Conservation (phyloP, 192 early-diverging fungal species). For the Radiomyces spectabilis region DNA sequence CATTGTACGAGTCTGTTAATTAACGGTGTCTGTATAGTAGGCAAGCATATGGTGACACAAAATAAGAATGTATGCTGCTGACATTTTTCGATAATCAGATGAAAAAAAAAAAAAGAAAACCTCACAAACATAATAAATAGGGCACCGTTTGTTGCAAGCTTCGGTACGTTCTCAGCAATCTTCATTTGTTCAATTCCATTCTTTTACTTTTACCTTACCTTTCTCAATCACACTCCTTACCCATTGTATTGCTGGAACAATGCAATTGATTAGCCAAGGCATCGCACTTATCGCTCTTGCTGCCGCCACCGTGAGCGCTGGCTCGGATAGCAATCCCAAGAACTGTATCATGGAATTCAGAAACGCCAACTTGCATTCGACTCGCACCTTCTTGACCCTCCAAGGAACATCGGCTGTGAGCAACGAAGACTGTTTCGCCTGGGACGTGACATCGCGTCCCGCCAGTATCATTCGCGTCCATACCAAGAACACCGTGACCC, state of each 20-base stretch:
- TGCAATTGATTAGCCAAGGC: slow-evolving; percentile 4
- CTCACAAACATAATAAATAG: background rate
- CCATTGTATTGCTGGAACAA: slow-evolving; percentile 7
- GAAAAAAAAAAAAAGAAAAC: slow-evolving; percentile 7
- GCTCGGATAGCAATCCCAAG: background rate
- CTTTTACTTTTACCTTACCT: background rate
- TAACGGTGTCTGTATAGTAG: too few relatives aligned
- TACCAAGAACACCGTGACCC: background rate
- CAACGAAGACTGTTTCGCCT: background rate
- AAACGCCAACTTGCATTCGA: background rate
- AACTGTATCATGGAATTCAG: background rate
- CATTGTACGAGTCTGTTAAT: too few relatives aligned
- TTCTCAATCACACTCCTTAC: background rate
- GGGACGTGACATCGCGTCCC: background rate
- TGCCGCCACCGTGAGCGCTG: background rate
- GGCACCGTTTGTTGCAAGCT: too few relatives aligned
- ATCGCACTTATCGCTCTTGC: background rate
- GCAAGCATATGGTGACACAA: slow-evolving; percentile 11
- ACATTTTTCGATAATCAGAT: slow-evolving; percentile 21
- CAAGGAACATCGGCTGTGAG: background rate
- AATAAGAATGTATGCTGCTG: slow-evolving; percentile 40
- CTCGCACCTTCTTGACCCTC: background rate
- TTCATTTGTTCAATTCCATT: background rate
- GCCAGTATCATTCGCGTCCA: background rate
- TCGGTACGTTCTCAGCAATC: background rate